These are phyloP conservation scores for Scheffersomyces amazonensis DNA, from an alignment of 805 yeast species.

Conservation along the genomic window DNA sequence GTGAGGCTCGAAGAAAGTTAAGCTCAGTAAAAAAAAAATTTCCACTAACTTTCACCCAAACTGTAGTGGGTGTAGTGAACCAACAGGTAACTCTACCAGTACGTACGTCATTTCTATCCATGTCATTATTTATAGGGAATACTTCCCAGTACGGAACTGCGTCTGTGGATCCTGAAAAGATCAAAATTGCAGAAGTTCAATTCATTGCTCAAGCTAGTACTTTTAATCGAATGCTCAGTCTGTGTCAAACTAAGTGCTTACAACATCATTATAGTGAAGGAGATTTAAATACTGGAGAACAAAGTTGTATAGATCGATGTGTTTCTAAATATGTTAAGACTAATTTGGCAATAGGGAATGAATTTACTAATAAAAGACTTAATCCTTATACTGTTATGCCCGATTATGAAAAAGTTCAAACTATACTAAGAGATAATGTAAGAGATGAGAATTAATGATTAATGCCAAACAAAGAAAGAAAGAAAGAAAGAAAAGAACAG, in stretches of 20 bases:
- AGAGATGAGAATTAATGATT: not conserved
- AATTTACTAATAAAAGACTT: conserved; percentile 39
- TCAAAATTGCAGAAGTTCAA: conserved; percentile 65
- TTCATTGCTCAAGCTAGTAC: conserved; percentile 61
- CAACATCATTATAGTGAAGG: conserved; percentile 83
- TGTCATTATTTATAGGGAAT: conserved; percentile 64
- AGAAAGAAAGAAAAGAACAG: not conserved
- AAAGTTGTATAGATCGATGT: conserved; percentile 81
- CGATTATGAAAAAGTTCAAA: conserved; percentile 32
- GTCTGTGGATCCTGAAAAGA: conserved; percentile 56
- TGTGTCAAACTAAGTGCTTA: conserved; percentile 76
- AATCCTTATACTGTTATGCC: conserved; percentile 44
- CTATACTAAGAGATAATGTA: too few species aligned
- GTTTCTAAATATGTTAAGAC: conserved; percentile 78
- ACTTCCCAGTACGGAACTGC: conserved; percentile 40
- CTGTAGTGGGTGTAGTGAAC: too few species aligned
- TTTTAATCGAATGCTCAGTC: conserved; percentile 52
- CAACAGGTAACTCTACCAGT: too few species aligned
- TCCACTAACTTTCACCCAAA: too few species aligned
- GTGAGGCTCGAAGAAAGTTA: too few species aligned
- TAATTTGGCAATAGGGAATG: conserved; percentile 59
- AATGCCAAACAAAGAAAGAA: not conserved
- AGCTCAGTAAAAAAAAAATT: too few species aligned
- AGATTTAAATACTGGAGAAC: conserved; percentile 83
- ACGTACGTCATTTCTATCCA: too few species aligned